Evolutionary conservation across 1,139 yeast species (phyloP), one percentile per base, ranked within the genome.

Genomic region (Debaryomycetaceae sp.): DNA sequence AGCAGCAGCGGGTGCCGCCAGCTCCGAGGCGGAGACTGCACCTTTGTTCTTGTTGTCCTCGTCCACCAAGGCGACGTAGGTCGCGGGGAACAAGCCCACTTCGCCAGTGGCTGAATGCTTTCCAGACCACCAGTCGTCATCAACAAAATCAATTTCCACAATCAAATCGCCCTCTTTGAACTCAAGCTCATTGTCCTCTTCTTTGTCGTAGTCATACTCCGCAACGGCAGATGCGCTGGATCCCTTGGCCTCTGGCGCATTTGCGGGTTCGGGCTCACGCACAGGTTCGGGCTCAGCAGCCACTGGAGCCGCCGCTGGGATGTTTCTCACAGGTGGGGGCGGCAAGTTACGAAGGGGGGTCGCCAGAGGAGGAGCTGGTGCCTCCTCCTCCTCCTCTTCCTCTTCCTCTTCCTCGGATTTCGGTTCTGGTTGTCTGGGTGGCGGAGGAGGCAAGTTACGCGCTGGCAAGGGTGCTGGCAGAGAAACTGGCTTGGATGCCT

Each of bases 51-150:
- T n/a, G n/a, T n/a, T n/a, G 2, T 39, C 44, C 7, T 56, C 61
- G 29, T 63, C 53, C 35, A n/a, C n/a, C n/a, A 76, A 53, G 19
- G 61, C 64, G 28, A 83, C 94, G 45, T 78, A 83, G 21, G 80
- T 65, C 7, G 85, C 67, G 14, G 93, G 93, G 75, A 83, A 83
- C 39, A 83, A 64, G 11, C 93, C 93, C 13, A 59, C 54, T 39
- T 68, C 75, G 23, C 81, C 83, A 13, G 81, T 74, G 27, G 52
- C 56, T 5, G 72, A 46, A 50, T 82, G 79, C 39, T 65, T 69
- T 23, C 93, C 94, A 16, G 75, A 60, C 93, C 93, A 83, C 94
- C 94, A 83, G 43, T 81, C 88, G 29, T 76, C 83, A 48, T 81
- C 89, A 8, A 78, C 74, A 46, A 78, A 72, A 36, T 80, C 83